Evolutionary conservation across 805 yeast genomes (phyloP), one percentile per base, ranked within the genome.

Genomic region (Hanseniaspora mollemarum): DNA sequence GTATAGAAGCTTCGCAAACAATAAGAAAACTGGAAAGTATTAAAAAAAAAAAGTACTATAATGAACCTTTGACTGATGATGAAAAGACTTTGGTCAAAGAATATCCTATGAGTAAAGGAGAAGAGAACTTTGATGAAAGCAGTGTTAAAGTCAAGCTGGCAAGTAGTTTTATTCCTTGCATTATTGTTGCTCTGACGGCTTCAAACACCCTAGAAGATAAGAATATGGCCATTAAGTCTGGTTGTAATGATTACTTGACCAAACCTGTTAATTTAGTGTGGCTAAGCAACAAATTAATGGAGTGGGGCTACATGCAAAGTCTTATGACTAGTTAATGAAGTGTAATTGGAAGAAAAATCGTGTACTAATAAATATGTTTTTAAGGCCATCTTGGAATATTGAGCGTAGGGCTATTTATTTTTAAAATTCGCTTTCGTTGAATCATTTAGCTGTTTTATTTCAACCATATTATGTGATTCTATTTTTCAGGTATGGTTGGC

Each of bases 241-340:
- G 99, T 43, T 92, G 99, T 67, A 92, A 92, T 61, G 99, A 92
- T 65, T 92, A 83, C 67, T 68, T 92, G 57, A 92, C 96, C 9
- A 92, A 92, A 58, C 99, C 99, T 0, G 97, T 92, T 8, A 90
- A 87, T 58, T 71, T 90, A 57, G 85, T 79, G 44, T 92, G 99
- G 99, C 71, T 92, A 43, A 85, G 87, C 59, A 86, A 85, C 61
- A 92, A 92, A 66, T 84, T 92, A 48, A 83, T 87, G 0, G 96
- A 90, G 65, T 92, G 97, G 97, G 97, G 98, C 0, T 90, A 97
- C 65, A 90, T 90, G 97, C 98, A 90, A 67, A 96, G 96, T 0
- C 69, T 90, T 45, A 88, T 90, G 63, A 94, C 90, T 66, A 33
- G 19, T 26, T 39, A 39, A 31, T 18, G 9, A 37, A 4, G 3